Conservation (phyloP, 2,329 filamentous ascomycete genomes). For the Pseudocercospora crystallina region DNA sequence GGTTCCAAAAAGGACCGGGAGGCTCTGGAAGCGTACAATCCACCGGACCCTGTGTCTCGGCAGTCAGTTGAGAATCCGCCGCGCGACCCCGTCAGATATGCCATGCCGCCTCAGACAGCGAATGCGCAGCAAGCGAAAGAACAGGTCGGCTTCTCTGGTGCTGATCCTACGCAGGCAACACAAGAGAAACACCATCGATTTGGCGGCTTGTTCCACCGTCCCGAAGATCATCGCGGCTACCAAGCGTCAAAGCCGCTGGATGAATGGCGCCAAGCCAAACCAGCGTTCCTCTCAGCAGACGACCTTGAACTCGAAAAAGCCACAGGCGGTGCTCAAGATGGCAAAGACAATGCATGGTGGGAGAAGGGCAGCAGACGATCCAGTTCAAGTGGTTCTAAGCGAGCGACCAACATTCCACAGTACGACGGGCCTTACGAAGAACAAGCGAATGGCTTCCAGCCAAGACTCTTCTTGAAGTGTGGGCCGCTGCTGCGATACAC, state of each 20-base stretch:
- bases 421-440: constrained; percentile 67
- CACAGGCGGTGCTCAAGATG: constrained; percentile 7
- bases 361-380: constrained; percentile 48
- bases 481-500: constrained; percentile 88
- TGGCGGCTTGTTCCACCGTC: constrained; percentile 41
- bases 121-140: constrained; percentile 38
- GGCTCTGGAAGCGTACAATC: constrained; percentile 37
- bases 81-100: constrained; percentile 31
- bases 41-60: constrained; percentile 36
- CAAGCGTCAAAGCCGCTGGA: constrained; percentile 59
- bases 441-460: constrained; percentile 70
- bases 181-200: constrained; percentile 35
- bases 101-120: constrained; percentile 38
- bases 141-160: constrained; percentile 42
- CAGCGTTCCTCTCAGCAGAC: constrained; percentile 40
- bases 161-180: constrained; percentile 11
- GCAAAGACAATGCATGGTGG: constrained; percentile 65
- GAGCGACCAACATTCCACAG: constrained; percentile 45
- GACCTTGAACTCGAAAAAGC: constrained; percentile 44
- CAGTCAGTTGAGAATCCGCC: constrained; percentile 21
- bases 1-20: constrained; percentile 30
- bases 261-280: constrained; percentile 47
- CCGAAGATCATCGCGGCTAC: constrained; percentile 53
- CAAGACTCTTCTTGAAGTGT: constrained; percentile 80
- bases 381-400: constrained; percentile 30